Base-by-base conservation (phyloP, 1,284 basidiomycete genomes). In the Rhodotorula sp. region DNA sequence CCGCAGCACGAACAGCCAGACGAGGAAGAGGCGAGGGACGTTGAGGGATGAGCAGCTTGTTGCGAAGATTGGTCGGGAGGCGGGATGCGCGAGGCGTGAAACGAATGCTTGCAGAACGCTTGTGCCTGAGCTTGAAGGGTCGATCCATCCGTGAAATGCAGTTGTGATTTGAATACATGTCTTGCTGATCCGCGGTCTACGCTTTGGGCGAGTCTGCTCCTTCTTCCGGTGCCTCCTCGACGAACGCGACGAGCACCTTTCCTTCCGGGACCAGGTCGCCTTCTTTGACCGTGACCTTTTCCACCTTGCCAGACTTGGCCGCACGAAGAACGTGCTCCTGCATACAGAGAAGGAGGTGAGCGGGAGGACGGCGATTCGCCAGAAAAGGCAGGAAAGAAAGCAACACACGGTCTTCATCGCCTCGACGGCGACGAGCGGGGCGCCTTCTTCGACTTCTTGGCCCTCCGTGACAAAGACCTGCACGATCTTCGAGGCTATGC, bases 181-280 rank as follows among this genome's bases (percentile, higher is more conserved):
- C 10, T 28, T 55, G n/a, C 54, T 26, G 38, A 14, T 43, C 38
- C 12, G n/a, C 54, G 54, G n/a, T 31, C 57, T 58, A 38, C 57
- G 55, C 55, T 16, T 58, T 23, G 8, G 34, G 21, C 23, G 45
- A 28, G 10, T 8, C 67, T 52, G n/a, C 38, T 16, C 19, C 49
- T 18, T 28, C 31, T 8, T 21, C 56, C 34, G 34, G 6, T 34
- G 34, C 34, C 26, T 76, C 72, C 10, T 67, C 67, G 16, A 48
- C 71, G 54, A 76, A 75, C 43, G 64, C 54, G 94, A 99, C 83
- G 92, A 99, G 81, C 93, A 98, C 83, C 86, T 98, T 64, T 92
- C 92, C 55, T 85, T 98, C 64, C 82, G 98, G 74, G 92, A 98
- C 79, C 93, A 98, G 79, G 86, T 99, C 78, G 87, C 91, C 76